Evolutionary conservation across 202 grass and related monocot genomes (phyloP).

Genomic region (Zizania palustris): DNA sequence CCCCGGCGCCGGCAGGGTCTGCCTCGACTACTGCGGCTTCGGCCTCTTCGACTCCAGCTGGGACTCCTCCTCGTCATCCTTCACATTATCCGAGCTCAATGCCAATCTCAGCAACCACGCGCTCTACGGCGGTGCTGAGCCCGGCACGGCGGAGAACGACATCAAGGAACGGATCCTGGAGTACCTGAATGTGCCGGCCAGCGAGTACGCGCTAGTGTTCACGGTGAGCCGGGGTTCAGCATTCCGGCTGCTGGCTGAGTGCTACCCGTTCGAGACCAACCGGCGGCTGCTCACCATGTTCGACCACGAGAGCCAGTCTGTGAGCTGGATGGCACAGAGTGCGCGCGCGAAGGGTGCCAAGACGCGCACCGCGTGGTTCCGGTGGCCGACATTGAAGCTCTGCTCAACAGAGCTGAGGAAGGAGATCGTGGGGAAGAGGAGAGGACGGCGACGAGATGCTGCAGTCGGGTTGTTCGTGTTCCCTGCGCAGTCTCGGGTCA

Average conservation of each 20-base stretch:
- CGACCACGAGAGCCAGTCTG: slow-evolving; percentile 97
- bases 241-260: slow-evolving; percentile 81
- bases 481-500: slow-evolving; percentile 93
- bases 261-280: slow-evolving; percentile 94
- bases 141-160: slow-evolving; percentile 77
- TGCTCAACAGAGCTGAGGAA: slow-evolving; percentile 88
- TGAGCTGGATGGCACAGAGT: slow-evolving; percentile 91
- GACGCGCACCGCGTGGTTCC: slow-evolving; percentile 73
- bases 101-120: slow-evolving; percentile 98
- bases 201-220: slow-evolving; percentile 88
- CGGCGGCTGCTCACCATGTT: slow-evolving; percentile 97
- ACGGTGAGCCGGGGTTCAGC: slow-evolving; percentile 93
- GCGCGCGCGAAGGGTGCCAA: slow-evolving; percentile 92
- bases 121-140: slow-evolving; percentile 71
- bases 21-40: slow-evolving; percentile 97
- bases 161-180: slow-evolving; percentile 93
- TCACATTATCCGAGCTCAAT: slow-evolving; percentile 88
- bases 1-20: slow-evolving; percentile 61
- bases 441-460: slow-evolving; percentile 62
- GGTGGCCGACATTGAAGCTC: slow-evolving; percentile 92
- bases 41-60: slow-evolving; percentile 86
- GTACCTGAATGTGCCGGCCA: slow-evolving; percentile 89
- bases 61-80: slow-evolving; percentile 67
- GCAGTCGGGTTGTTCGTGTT: slow-evolving; percentile 85
- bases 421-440: slow-evolving; percentile 79